phyloP scores from a whole-genome alignment of 2,329 filamentous ascomycete genomes.

The Fusarium beomiforme region DNA sequence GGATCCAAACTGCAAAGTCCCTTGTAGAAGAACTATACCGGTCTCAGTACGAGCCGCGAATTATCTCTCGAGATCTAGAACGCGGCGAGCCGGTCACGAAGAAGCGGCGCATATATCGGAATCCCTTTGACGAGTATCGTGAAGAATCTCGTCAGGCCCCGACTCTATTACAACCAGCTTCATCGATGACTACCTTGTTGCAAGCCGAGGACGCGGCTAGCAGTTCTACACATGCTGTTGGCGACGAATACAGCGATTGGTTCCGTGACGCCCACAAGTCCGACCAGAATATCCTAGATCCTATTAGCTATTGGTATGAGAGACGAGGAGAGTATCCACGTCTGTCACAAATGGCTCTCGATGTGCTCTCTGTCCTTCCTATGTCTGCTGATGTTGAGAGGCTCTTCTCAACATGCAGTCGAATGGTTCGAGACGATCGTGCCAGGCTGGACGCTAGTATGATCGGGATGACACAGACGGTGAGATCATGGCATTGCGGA shows the following conservation, averaged over 20 bases:
- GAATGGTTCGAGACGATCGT: too few species aligned
- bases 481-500: background rate
- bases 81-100: background rate
- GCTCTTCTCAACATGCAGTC: background rate
- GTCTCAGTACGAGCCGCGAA: background rate
- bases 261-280: too few species aligned
- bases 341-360: background rate
- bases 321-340: background rate
- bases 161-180: too few species aligned
- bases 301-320: background rate
- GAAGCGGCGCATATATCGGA: background rate
- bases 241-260: too few species aligned
- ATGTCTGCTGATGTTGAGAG: background rate
- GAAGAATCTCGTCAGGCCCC: too few species aligned
- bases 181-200: too few species aligned
- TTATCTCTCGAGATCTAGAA: background rate
- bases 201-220: too few species aligned
- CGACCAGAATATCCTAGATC: too few species aligned
- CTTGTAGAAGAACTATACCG: background rate
- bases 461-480: background rate
- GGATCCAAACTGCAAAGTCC: background rate
- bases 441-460: background rate
- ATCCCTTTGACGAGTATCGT: too few species aligned
- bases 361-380: background rate
- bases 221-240: too few species aligned